Base-by-base conservation (phyloP, 805 yeast species). In the Metschnikowia sp. region DNA sequence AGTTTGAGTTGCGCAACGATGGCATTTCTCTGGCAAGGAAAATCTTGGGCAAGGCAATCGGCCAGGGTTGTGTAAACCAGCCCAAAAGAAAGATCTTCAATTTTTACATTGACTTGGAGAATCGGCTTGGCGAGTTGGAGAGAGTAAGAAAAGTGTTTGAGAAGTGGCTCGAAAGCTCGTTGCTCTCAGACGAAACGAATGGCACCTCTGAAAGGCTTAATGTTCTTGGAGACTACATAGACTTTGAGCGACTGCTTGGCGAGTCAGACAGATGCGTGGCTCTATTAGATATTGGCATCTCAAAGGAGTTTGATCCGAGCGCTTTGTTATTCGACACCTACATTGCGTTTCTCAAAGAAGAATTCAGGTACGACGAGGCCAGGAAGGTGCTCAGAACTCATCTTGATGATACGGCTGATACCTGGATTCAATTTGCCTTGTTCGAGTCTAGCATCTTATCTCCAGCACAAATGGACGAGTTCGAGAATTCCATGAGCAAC, bases 111-210 rank as follows among this genome's bases (percentile, higher is more conserved):
- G 70, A 67, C 1, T 53, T 90, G 32, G 97, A 92, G 60, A 70
- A 69, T 34, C 68, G 73, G 44, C 62, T 91, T 39, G 86, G 86
- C 33, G 94, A 90, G 57, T 86, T 86, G 72, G 95, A 86, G 50
- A 67, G 97, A 32, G 90, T 85, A 8, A 69, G 98, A 31, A 81
- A 70, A 60, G 59, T 94, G 3, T 89, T 81, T 61, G 87, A 83
- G 53, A 83, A 80, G 58, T 79, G 77, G 68, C 52, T 87, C n/a
- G 84, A 81, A 53, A 30, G 59, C 10, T 52, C 63, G 29, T 22
- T 59, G 28, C 22, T 52, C n/a, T 38, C 35, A 15, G 51, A 51
- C 32, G 33, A 28, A 12, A 43, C 19, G 6, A 37, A 36, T 12
- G 44, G 45, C 5, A 29, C 30, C 4, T 10, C 2, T n/a, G 12